Evolutionary conservation across 2,329 filamentous ascomycete species (phyloP), one percentile per base, ranked within the genome.

Genomic region (Colletotrichum paranaense): DNA sequence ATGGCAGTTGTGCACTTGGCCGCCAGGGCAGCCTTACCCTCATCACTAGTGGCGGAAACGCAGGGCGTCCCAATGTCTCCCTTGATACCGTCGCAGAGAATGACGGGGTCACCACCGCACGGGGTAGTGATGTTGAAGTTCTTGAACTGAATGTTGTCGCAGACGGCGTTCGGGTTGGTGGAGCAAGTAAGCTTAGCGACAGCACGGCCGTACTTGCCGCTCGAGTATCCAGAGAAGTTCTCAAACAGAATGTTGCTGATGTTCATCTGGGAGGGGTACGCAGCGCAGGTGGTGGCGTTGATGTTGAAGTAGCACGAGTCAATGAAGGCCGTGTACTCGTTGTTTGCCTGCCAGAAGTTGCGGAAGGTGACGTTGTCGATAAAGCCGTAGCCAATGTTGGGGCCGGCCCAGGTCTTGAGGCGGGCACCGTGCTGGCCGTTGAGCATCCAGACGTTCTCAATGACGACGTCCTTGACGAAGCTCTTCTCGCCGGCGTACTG

Each of bases 311-410:
- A 82, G 76, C 81, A 82, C 76, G 81, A 80, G 60, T 80, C 81
- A 73, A 92, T 84, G 76, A 91, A 88, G 74, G 92, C 89, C 6
- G 88, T 89, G 76, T 90, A 91, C 79, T 92, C 90, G 76, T 90
- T 89, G 74, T 92, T 91, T 30, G 84, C 81, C 72, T 91, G 84
- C 28, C 77, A 77, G 82, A 91, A 88, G 73, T 85, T 86, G 72
- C 91, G 86, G 79, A 89, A 92, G 2, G 89, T 91, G 73, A 92
- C 84, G 81, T 92, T 92, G 73, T 85, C 84, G 62, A 92, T 90
- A 38, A 83, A 82, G n/a, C 91, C 91, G 5, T 81, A 81, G 49
- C 91, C 91, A 28, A 90, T 90, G 57, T 78, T 76, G 35, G 80
- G 79, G 76, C 80, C 89, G 0, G 89, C 88, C 88, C 89, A 92